Percentiles rank a stretch among this genome's conserved stretches.
Conservation (phyloP, 1,139 yeast genomes). For the Eremothecium coryli region DNA sequence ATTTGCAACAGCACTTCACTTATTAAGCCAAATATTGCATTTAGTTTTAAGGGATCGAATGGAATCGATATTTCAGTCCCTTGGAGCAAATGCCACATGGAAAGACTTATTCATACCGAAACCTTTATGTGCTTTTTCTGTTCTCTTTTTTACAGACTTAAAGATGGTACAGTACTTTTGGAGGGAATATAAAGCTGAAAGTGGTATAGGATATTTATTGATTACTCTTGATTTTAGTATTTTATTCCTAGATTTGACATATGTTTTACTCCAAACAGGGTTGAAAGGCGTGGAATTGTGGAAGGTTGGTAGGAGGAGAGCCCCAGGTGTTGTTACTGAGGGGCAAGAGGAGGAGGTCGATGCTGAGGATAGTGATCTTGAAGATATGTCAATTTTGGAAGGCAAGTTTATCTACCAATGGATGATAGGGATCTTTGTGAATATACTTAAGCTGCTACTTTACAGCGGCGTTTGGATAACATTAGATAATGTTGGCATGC, state of each 20-base stretch:
- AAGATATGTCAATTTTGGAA: slow-evolving; percentile 49
- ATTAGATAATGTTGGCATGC: slow-evolving; percentile 45
- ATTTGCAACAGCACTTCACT: slow-evolving; percentile 27
- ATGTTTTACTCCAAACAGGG: slow-evolving; percentile 28
- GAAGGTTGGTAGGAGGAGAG: slow-evolving; percentile 10
- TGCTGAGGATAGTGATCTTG: too few relatives aligned
- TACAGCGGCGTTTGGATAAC: too few relatives aligned
- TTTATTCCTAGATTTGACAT: slow-evolving; percentile 46
- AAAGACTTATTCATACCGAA: slow-evolving; percentile 31
- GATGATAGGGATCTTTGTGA: slow-evolving; percentile 45
- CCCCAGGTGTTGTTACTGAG: slow-evolving; percentile 1
- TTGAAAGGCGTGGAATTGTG: slow-evolving; percentile 52
- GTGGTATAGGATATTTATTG: slow-evolving; percentile 30
- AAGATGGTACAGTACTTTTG: slow-evolving; percentile 47
- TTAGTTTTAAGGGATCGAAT: slow-evolving; percentile 61
- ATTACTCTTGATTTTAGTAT: slow-evolving; percentile 75
- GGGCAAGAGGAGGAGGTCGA: slow-evolving; percentile 16
- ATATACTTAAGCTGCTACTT: slow-evolving; percentile 37
- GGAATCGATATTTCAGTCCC: slow-evolving; percentile 40
- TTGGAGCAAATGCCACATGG: slow-evolving; percentile 31
- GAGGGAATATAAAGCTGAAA: slow-evolving; percentile 6
- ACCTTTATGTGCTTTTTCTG: slow-evolving; percentile 34
- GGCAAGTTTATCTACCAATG: slow-evolving; percentile 54
- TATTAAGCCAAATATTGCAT: slow-evolving; percentile 62
- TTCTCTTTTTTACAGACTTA: slow-evolving; percentile 44